These are phyloP conservation scores for Pyrenula massariospora DNA, from an alignment of 495 filamentous ascomycete genomes.

Conservation along the genomic window DNA sequence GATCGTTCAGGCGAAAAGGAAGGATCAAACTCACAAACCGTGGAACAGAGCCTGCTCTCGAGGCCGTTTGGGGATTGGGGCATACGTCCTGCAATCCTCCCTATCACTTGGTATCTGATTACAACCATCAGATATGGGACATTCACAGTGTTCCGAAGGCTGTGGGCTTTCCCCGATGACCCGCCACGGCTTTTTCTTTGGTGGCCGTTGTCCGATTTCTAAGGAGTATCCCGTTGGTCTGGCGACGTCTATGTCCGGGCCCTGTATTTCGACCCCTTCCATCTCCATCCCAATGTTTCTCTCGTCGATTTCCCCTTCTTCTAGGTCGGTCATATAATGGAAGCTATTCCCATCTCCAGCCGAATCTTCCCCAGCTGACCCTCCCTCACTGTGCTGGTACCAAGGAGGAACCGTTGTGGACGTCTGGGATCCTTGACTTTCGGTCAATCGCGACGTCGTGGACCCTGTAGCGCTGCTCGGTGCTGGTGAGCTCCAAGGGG, in stretches of 20 bases:
- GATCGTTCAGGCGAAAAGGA: neutral
- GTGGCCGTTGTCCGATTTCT: neutral
- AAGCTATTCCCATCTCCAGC: constrained; percentile 2
- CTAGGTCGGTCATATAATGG: neutral
- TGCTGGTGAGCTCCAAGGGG: too few relatives aligned
- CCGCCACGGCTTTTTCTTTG: neutral
- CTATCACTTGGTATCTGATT: neutral
- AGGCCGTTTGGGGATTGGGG: neutral
- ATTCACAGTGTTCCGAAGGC: neutral
- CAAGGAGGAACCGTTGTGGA: too few relatives aligned
- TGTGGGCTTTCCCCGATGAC: neutral
- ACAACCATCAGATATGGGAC: neutral
- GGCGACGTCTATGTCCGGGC: neutral
- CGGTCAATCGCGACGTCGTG: too few relatives aligned
- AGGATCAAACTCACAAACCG: neutral
- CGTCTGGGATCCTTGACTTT: too few relatives aligned
- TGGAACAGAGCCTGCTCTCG: neutral
- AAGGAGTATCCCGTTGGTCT: neutral
- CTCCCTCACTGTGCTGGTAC: constrained; percentile 1
- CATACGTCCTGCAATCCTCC: neutral
- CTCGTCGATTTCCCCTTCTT: neutral
- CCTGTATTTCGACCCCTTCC: neutral
- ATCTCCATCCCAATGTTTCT: neutral
- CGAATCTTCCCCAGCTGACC: constrained; percentile 3
- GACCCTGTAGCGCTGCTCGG: too few relatives aligned